Evolutionary conservation across 371 early-diverging fungal genomes (phyloP).

Genomic region (Lichtheimia ramosa): DNA sequence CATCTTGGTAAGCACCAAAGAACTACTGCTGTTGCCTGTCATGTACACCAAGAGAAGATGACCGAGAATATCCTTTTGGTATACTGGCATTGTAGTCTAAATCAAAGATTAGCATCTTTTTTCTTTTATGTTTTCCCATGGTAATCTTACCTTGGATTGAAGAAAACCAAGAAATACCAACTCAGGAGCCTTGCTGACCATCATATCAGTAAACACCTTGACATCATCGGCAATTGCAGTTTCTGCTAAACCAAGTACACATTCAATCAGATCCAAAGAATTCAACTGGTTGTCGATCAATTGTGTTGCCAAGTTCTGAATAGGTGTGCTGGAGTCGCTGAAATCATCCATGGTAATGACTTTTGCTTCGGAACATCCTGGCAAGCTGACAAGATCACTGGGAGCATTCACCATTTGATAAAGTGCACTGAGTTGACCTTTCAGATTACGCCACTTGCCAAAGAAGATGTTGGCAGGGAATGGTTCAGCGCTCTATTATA

Average conservation of each 20-base stretch:
- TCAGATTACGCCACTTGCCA: constrained; percentile 74
- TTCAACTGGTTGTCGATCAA: constrained; percentile 69
- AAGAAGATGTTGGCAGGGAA: constrained; percentile 80
- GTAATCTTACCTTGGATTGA: constrained; percentile 56
- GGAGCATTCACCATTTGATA: constrained; percentile 65
- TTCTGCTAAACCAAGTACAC: constrained; percentile 65
- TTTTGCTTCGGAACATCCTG: constrained; percentile 46
- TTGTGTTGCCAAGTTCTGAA: constrained; percentile 49
- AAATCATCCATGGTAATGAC: constrained; percentile 59
- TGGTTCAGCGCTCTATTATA: constrained; percentile 15
- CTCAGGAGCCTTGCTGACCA: constrained; percentile 72
- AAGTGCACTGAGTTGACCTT: constrained; percentile 74
- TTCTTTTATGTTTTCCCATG: background rate
- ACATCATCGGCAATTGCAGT: constrained; percentile 64
- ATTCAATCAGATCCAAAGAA: constrained; percentile 74
- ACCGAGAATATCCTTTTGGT: constrained; percentile 71
- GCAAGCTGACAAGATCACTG: constrained; percentile 47
- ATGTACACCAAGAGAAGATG: constrained; percentile 69
- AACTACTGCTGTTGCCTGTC: constrained; percentile 67
- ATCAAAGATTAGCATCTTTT: background rate
- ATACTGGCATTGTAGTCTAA: constrained; percentile 56
- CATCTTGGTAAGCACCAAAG: constrained; percentile 71
- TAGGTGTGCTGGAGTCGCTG: constrained; percentile 42
- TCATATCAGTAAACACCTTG: constrained; percentile 64
- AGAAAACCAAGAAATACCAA: constrained; percentile 75